Percentiles rank a stretch among this genome's conserved stretches.
These are phyloP conservation scores for Aspergillus campestris DNA, from an alignment of 495 filamentous ascomycete species.

Conservation along the genomic window DNA sequence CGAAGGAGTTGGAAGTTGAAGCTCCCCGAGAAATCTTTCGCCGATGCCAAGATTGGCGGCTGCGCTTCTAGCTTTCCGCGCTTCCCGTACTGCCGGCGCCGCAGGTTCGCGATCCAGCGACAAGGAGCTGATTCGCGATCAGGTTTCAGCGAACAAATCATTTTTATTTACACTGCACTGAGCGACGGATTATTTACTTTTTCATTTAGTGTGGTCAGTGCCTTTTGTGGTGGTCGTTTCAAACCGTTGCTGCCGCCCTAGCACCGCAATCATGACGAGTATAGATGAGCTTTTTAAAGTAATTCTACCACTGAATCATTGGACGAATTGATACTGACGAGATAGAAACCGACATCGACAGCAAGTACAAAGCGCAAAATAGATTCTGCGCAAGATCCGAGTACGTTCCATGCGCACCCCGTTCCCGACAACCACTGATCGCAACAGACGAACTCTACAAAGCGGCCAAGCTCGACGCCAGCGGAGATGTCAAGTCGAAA, in stretches of 20 bases:
- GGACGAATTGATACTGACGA: slow-evolving; percentile 9
- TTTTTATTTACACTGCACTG: too few relatives aligned
- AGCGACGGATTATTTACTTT: not conserved
- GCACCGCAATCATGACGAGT: slow-evolving; percentile 52
- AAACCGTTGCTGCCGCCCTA: not conserved
- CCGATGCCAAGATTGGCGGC: slow-evolving; percentile 25
- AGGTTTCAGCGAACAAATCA: too few relatives aligned
- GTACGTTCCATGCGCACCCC: slow-evolving; percentile 36
- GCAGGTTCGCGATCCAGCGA: slow-evolving; percentile 17
- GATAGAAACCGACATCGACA: slow-evolving; percentile 34
- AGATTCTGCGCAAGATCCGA: slow-evolving; percentile 60
- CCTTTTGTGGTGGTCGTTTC: slow-evolving; percentile 2
- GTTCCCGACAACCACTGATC: slow-evolving; percentile 13
- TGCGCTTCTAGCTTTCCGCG: slow-evolving; percentile 29
- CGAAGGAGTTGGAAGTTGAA: slow-evolving; percentile 2
- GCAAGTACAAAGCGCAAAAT: slow-evolving; percentile 65
- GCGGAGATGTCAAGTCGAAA: slow-evolving; percentile 54
- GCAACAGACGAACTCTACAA: slow-evolving; percentile 70
- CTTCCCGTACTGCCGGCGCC: slow-evolving; percentile 29
- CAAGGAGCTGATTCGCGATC: not conserved
- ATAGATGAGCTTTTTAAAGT: slow-evolving; percentile 85
- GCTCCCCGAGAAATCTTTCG: slow-evolving; percentile 37
- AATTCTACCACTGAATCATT: slow-evolving; percentile 2
- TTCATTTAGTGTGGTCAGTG: not conserved
- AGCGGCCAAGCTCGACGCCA: slow-evolving; percentile 61